A percentile compares a stretch with the other conserved stretches of the same genome.
Evolutionary conservation across 148 eudicot genomes (phyloP).

Genomic region (Nyssa sinensis): DNA sequence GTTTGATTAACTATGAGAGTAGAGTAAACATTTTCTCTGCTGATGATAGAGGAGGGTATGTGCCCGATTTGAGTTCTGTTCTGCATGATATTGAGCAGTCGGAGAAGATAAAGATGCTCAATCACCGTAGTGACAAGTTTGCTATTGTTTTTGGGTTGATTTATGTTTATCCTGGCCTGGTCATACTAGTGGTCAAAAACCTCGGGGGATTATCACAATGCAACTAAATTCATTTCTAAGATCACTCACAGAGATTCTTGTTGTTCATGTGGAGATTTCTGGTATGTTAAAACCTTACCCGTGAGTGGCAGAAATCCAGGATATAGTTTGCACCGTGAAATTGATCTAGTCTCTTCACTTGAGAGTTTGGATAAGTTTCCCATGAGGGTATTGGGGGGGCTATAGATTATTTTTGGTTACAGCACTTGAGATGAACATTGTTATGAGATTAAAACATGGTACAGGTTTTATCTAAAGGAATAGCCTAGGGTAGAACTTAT

Average conservation of each 20-base stretch:
- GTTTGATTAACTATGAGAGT: constrained; percentile 86
- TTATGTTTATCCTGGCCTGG: constrained; percentile 56
- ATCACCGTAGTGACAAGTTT: constrained; percentile 85
- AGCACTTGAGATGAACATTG: too few species aligned
- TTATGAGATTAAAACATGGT: too few species aligned
- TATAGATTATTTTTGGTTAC: too few species aligned
- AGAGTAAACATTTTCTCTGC: constrained; percentile 81
- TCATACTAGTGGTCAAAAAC: constrained; percentile 84
- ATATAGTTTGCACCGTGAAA: too few species aligned
- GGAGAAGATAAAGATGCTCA: constrained; percentile 76
- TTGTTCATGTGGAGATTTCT: constrained; percentile 99
- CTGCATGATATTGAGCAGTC: constrained; percentile 75
- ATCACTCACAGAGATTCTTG: constrained; percentile 92
- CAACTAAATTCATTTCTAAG: constrained; percentile 83
- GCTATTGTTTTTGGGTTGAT: constrained; percentile 93
- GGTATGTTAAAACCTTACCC: too few species aligned
- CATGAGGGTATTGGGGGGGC: too few species aligned
- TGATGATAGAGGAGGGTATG: constrained; percentile 82
- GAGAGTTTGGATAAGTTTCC: too few species aligned
- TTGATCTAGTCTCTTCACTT: too few species aligned
- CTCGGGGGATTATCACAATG: constrained; percentile 88
- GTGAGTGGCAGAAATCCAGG: too few species aligned
- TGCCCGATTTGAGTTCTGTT: constrained; percentile 66
- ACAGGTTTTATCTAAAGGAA: too few species aligned
- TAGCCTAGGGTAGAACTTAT: too few species aligned